A percentile compares a stretch with the other conserved stretches of the same genome.
Evolutionary conservation across 2,329 filamentous ascomycete genomes (phyloP).

Genomic region (Thielaviopsis euricoi): DNA sequence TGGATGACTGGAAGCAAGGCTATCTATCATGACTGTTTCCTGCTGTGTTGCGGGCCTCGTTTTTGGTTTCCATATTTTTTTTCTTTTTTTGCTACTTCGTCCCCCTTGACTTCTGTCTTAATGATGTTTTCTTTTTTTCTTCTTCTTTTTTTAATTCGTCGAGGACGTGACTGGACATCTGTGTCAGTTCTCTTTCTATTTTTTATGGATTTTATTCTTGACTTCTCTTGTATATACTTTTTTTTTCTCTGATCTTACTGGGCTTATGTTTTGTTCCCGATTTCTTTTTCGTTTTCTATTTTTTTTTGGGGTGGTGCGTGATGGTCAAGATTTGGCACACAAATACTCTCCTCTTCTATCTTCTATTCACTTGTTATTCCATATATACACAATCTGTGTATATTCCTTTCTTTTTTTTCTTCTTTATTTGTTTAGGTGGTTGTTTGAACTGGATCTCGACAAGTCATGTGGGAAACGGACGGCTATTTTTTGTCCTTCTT

Average conservation of each 20-base stretch:
- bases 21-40: neutral
- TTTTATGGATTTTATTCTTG: neutral
- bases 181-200: neutral
- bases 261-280: too few species aligned
- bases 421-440: neutral
- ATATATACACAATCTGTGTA: too few species aligned
- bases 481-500: too few species aligned
- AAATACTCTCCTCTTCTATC: neutral
- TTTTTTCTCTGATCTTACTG: neutral
- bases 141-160: neutral
- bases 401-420: neutral
- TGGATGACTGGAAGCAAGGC: neutral
- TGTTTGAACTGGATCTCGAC: neutral
- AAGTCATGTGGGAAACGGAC: too few species aligned
- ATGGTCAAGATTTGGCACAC: neutral
- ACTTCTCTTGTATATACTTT: neutral
- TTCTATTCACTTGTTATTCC: too few species aligned
- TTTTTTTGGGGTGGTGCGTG: neutral
- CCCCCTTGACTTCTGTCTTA: too few species aligned
- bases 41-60: too few species aligned
- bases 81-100: too few species aligned
- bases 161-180: too few species aligned
- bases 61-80: too few species aligned
- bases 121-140: neutral
- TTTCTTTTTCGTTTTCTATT: neutral